Percentiles rank a stretch among this genome's conserved stretches.
Evolutionary conservation across 1,284 basidiomycete species (phyloP).

Genomic region (Rhizoctonia solani): DNA sequence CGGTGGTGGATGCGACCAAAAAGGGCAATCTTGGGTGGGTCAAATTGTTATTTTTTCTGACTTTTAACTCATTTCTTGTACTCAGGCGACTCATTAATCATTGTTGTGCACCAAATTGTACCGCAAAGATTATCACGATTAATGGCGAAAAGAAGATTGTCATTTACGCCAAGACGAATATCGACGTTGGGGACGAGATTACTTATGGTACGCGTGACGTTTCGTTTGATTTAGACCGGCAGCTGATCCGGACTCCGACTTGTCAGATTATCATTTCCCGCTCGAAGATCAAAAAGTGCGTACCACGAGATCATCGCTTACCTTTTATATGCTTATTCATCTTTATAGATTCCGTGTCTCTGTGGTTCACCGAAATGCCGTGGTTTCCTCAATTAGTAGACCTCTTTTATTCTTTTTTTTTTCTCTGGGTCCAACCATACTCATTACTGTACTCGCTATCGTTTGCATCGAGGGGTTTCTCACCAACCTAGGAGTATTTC

Average conservation of each 20-base stretch:
- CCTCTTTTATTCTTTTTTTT: background rate
- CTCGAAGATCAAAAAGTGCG: slow-evolving; percentile 82
- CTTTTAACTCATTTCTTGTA: background rate
- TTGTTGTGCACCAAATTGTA: slow-evolving; percentile 96
- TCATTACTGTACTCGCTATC: slow-evolving; percentile 30
- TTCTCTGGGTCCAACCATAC: background rate
- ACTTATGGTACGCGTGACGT: slow-evolving; percentile 67
- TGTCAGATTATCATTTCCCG: slow-evolving; percentile 86
- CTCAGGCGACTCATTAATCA: slow-evolving; percentile 91
- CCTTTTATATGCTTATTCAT: slow-evolving; percentile 45
- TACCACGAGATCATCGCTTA: slow-evolving; percentile 40
- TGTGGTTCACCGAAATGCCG: slow-evolving; percentile 86
- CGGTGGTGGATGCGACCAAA: slow-evolving; percentile 97
- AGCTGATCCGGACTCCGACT: background rate
- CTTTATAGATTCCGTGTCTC: slow-evolving; percentile 71
- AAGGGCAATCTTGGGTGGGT: slow-evolving; percentile 95
- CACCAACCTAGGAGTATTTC: slow-evolving; percentile 17
- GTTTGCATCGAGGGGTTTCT: slow-evolving; percentile 19
- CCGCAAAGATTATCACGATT: slow-evolving; percentile 98
- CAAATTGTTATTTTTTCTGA: slow-evolving; percentile 3
- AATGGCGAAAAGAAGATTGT: slow-evolving; percentile 99
- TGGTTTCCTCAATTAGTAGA: slow-evolving; percentile 79
- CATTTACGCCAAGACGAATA: slow-evolving; percentile 94
- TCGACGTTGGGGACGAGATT: slow-evolving; percentile 93
- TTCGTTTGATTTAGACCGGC: background rate